Conservation (phyloP, 179 eudicot genomes). For the Silene coronaria region DNA sequence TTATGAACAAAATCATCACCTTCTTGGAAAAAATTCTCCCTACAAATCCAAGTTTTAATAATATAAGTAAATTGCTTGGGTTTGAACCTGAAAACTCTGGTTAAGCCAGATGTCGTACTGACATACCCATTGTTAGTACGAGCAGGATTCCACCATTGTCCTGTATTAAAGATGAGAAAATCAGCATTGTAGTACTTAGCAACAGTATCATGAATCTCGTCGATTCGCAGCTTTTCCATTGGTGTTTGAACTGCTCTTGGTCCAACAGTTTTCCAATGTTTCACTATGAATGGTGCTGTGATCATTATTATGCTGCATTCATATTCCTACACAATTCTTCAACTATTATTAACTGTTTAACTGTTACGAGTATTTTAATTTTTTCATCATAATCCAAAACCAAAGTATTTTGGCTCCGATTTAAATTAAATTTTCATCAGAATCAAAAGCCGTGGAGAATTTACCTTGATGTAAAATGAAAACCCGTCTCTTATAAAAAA, state of each 20-base stretch:
- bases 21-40: slow-evolving; percentile 50
- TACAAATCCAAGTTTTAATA: slow-evolving; percentile 22
- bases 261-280: slow-evolving; percentile 24
- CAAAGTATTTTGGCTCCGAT: too few species aligned
- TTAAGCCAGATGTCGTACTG: slow-evolving; percentile 21
- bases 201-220: slow-evolving; percentile 34
- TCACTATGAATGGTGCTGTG: slow-evolving; percentile 54
- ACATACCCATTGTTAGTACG: slow-evolving; percentile 36
- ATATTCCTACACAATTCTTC: slow-evolving; percentile 36
- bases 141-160: slow-evolving; percentile 68
- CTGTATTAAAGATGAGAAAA: slow-evolving; percentile 61
- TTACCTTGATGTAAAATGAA: slow-evolving; percentile 39
- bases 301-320: slow-evolving; percentile 45
- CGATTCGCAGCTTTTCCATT: slow-evolving; percentile 41
- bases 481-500: slow-evolving; percentile 28
- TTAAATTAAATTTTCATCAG: too few species aligned
- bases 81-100: too few species aligned
- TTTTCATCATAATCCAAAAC: background rate
- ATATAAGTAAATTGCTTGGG: too few species aligned
- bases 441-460: too few species aligned
- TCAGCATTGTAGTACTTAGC: slow-evolving; percentile 45
- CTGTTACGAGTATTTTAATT: background rate
- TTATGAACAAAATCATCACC: slow-evolving; percentile 35
- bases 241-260: slow-evolving; percentile 17
- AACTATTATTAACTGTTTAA: background rate